phyloP scores from a whole-genome alignment of 2,329 filamentous ascomycete genomes.

The Botrytis hyacinthi region DNA sequence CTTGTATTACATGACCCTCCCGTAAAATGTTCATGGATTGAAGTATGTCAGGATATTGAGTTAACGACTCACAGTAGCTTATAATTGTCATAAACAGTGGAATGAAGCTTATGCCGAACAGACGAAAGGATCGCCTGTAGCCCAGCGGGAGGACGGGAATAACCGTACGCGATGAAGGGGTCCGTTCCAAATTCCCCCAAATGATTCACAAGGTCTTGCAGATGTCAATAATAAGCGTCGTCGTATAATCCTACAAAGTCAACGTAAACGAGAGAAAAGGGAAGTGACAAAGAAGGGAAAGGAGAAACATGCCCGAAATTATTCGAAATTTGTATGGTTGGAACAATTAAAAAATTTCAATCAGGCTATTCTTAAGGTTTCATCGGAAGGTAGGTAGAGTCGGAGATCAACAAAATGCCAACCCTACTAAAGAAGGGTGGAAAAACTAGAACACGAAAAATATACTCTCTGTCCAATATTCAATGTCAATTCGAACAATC shows the following conservation, averaged over 20 bases:
- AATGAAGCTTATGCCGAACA: constrained; percentile 19
- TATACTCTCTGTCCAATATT: not conserved
- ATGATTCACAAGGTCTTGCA: not conserved
- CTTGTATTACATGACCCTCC: not conserved
- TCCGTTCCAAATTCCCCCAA: constrained; percentile 21
- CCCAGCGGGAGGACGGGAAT: constrained; percentile 25
- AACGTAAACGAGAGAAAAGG: not conserved
- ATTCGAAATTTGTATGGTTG: constrained; percentile 4
- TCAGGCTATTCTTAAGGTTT: constrained; percentile 8
- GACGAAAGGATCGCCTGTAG: not conserved
- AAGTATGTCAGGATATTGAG: not conserved
- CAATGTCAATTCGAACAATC: not conserved
- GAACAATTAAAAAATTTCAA: not conserved
- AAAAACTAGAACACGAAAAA: not conserved
- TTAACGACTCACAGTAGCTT: not conserved
- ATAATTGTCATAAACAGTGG: not conserved
- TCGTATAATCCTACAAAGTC: constrained; percentile 17
- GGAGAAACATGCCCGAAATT: not conserved
- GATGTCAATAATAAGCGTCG: constrained; percentile 6
- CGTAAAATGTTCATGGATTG: not conserved
- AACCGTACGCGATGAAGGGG: constrained; percentile 19
- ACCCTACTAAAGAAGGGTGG: not conserved
- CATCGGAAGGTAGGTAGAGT: not conserved
- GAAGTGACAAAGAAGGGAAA: not conserved
- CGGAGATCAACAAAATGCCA: not conserved